These are phyloP conservation scores for Chamaenerion angustifolium DNA, from an alignment of 345 rosid species.

Conservation along the genomic window DNA sequence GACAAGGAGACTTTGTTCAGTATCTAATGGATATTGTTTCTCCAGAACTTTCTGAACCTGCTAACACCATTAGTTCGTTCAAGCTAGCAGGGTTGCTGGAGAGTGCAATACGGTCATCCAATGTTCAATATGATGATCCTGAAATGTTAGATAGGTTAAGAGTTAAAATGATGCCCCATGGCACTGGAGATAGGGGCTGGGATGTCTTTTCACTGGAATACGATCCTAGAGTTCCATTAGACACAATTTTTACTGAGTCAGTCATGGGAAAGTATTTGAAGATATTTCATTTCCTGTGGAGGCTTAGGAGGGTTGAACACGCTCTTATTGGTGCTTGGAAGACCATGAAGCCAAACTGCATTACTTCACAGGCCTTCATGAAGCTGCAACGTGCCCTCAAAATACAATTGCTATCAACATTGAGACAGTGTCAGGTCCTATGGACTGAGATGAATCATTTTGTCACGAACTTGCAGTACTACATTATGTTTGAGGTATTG, in stretches of 20 bases:
- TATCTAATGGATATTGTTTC: constrained; percentile 87
- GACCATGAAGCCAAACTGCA: constrained; percentile 96
- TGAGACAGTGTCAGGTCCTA: constrained; percentile 88
- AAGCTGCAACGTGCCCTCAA: constrained; percentile 65
- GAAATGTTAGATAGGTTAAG: constrained; percentile 80
- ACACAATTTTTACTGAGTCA: constrained; percentile 80
- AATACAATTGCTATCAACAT: constrained; percentile 61
- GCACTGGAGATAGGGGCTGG: constrained; percentile 87
- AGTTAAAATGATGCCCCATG: constrained; percentile 92
- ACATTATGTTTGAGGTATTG: constrained; percentile 96
- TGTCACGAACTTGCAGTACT: constrained; percentile 88
- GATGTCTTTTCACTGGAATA: constrained; percentile 93
- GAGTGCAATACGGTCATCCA: constrained; percentile 85
- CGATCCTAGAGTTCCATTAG: constrained; percentile 86
- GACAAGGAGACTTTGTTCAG: constrained; percentile 98
- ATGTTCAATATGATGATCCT: constrained; percentile 93
- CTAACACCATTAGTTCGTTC: constrained; percentile 86
- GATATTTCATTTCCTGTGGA: constrained; percentile 94
- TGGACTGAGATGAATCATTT: constrained; percentile 98
- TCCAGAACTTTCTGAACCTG: constrained; percentile 93
- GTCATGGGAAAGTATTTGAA: constrained; percentile 72
- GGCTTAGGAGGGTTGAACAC: constrained; percentile 88
- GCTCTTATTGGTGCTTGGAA: constrained; percentile 96
- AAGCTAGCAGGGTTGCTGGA: constrained; percentile 87
- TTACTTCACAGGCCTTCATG: constrained; percentile 61